phyloP scores from a whole-genome alignment of 768 basidiomycete species.

The Neoboletus subvelutipes region DNA sequence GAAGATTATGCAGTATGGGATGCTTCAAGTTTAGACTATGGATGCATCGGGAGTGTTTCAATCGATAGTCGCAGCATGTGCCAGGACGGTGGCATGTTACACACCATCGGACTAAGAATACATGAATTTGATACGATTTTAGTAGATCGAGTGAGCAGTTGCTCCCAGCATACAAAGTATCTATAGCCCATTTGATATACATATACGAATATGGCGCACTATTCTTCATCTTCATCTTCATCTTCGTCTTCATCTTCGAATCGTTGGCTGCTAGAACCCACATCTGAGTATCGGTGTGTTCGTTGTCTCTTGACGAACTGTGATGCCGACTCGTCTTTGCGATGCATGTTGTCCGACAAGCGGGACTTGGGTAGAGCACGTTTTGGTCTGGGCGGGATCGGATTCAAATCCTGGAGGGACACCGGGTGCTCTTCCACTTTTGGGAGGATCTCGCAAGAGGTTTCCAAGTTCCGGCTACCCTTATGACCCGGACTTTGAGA shows the following conservation, averaged over 20 bases:
- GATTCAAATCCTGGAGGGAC: slow-evolving; percentile 12
- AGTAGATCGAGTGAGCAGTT: not conserved
- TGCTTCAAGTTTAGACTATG: too few relatives aligned
- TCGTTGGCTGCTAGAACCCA: slow-evolving; percentile 10
- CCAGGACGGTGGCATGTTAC: not conserved
- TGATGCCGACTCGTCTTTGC: slow-evolving; percentile 4
- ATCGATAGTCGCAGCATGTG: not conserved
- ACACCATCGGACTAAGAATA: slow-evolving; percentile 1
- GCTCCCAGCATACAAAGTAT: not conserved
- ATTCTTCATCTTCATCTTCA: slow-evolving; percentile 21
- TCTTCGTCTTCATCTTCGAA: slow-evolving; percentile 1
- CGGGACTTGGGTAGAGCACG: slow-evolving; percentile 30
- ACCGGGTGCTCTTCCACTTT: slow-evolving; percentile 23
- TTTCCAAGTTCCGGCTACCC: slow-evolving; percentile 13
- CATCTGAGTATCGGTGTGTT: slow-evolving; percentile 18
- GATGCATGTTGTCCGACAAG: slow-evolving; percentile 1
- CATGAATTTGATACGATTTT: not conserved
- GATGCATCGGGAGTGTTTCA: not conserved
- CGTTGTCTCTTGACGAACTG: slow-evolving; percentile 27
- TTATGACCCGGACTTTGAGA: slow-evolving; percentile 9
- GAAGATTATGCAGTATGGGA: not conserved
- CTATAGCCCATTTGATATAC: not conserved
- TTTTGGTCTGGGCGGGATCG: slow-evolving; percentile 21
- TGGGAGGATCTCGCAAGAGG: slow-evolving; percentile 13
- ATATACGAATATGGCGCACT: not conserved